A percentile compares a stretch with the other conserved stretches of the same genome.
Evolutionary conservation across 2,329 filamentous ascomycete species (phyloP).

Genomic region (Fusarium piperis): DNA sequence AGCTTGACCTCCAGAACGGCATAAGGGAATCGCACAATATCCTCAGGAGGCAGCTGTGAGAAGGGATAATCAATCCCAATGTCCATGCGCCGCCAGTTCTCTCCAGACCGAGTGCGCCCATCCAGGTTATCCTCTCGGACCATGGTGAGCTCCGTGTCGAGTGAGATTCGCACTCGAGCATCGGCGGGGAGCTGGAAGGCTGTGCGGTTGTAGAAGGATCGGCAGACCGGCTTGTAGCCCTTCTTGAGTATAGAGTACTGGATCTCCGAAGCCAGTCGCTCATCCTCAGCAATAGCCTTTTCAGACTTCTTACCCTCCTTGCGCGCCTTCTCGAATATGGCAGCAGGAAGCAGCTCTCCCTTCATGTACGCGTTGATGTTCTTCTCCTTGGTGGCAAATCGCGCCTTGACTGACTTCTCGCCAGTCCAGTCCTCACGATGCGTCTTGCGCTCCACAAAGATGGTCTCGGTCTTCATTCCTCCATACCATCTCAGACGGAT

Average conservation of each 20-base stretch:
- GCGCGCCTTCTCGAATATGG: constrained; percentile 95
- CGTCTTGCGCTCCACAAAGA: constrained; percentile 97
- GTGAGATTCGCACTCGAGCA: constrained; percentile 92
- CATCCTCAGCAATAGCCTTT: constrained; percentile 90
- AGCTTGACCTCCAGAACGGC: constrained; percentile 97
- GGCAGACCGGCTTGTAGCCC: constrained; percentile 86
- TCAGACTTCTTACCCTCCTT: constrained; percentile 94
- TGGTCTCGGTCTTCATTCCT: constrained; percentile 92
- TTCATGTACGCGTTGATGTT: constrained; percentile 91
- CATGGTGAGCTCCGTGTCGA: constrained; percentile 97
- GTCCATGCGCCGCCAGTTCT: constrained; percentile 97
- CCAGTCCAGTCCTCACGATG: constrained; percentile 99
- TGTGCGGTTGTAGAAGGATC: constrained; percentile 97
- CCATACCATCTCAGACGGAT: constrained; percentile 98
- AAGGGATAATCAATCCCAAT: constrained; percentile 98
- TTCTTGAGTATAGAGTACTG: constrained; percentile 93
- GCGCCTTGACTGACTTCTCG: constrained; percentile 98
- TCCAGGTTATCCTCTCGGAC: constrained; percentile 94
- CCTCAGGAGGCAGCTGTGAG: constrained; percentile 83
- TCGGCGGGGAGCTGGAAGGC: constrained; percentile 98
- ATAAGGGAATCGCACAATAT: constrained; percentile 93
- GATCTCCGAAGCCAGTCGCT: constrained; percentile 88
- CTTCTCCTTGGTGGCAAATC: constrained; percentile 96
- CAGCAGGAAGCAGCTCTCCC: constrained; percentile 84
- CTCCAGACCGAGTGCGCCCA: constrained; percentile 76